Conservation (phyloP, 2,329 filamentous ascomycete genomes). For the Aspergillus hiratsukae region DNA sequence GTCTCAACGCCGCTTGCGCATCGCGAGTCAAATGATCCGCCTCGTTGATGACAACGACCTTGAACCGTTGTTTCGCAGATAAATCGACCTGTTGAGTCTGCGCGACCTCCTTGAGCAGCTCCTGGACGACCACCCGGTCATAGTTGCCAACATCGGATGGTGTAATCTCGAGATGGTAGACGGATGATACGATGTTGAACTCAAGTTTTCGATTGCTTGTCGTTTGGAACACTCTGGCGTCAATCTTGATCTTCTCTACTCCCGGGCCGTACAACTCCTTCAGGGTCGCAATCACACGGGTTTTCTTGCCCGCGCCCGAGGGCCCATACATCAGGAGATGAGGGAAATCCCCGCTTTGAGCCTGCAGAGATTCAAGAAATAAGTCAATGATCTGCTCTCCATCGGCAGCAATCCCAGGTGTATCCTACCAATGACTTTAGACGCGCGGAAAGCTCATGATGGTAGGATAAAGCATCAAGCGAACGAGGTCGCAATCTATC, state of each 20-base stretch:
- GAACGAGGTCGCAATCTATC: constrained; percentile 56
- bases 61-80: constrained; percentile 85
- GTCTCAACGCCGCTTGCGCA: constrained; percentile 86
- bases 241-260: constrained; percentile 99
- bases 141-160: constrained; percentile 95
- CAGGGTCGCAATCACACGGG: constrained; percentile 87
- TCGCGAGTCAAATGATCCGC: constrained; percentile 91
- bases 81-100: constrained; percentile 99
- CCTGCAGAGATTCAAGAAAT: constrained; percentile 49
- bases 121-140: constrained; percentile 91
- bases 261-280: constrained; percentile 94
- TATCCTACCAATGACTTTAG: constrained; percentile 71
- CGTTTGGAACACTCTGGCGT: constrained; percentile 93
- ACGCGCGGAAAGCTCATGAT: constrained; percentile 79
- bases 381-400: neutral
- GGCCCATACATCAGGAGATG: constrained; percentile 96
- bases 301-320: constrained; percentile 96
- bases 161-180: constrained; percentile 98
- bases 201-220: constrained; percentile 94
- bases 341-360: constrained; percentile 94
- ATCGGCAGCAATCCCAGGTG: neutral
- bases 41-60: constrained; percentile 98
- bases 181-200: constrained; percentile 96
- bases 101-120: constrained; percentile 93
- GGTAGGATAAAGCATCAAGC: constrained; percentile 68